A percentile compares a stretch with the other conserved stretches of the same genome.
These are phyloP conservation scores for Mucor irregularis DNA, from an alignment of 371 early-diverging fungal genomes.

Conservation along the genomic window DNA sequence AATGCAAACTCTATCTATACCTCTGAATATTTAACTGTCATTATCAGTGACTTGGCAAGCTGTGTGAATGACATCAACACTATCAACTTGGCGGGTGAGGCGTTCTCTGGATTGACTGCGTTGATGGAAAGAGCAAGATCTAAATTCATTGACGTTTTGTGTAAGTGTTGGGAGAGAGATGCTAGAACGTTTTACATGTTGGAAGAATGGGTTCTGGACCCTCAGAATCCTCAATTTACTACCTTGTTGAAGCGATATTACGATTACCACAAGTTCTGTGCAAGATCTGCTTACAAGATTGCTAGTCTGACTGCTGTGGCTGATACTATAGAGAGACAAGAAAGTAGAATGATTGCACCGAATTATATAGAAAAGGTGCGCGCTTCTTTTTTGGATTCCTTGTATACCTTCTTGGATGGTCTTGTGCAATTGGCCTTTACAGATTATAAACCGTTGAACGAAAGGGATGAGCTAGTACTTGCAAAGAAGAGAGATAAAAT, in stretches of 20 bases:
- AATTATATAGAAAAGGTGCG: slow-evolving; percentile 59
- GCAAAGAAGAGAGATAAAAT: slow-evolving; percentile 43
- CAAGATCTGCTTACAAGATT: slow-evolving; percentile 64
- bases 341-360: slow-evolving; percentile 22
- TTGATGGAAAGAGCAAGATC: slow-evolving; percentile 56
- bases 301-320: slow-evolving; percentile 54
- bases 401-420: slow-evolving; percentile 73
- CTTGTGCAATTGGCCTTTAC: slow-evolving; percentile 65
- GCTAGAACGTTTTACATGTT: slow-evolving; percentile 75
- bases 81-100: slow-evolving; percentile 56
- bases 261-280: slow-evolving; percentile 70
- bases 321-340: slow-evolving; percentile 27
- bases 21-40: slow-evolving; percentile 56
- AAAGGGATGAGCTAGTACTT: slow-evolving; percentile 38
- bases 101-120: slow-evolving; percentile 53
- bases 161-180: slow-evolving; percentile 69
- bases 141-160: slow-evolving; percentile 58
- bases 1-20: slow-evolving; percentile 61
- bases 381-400: slow-evolving; percentile 62
- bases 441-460: slow-evolving; percentile 48
- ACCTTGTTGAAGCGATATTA: slow-evolving; percentile 66
- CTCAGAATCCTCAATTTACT: slow-evolving; percentile 70
- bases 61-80: slow-evolving; percentile 62
- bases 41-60: slow-evolving; percentile 55
- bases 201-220: slow-evolving; percentile 87